These are phyloP conservation scores for Sclerotinia nivalis DNA, from an alignment of 2,329 filamentous ascomycete genomes.

Conservation along the genomic window DNA sequence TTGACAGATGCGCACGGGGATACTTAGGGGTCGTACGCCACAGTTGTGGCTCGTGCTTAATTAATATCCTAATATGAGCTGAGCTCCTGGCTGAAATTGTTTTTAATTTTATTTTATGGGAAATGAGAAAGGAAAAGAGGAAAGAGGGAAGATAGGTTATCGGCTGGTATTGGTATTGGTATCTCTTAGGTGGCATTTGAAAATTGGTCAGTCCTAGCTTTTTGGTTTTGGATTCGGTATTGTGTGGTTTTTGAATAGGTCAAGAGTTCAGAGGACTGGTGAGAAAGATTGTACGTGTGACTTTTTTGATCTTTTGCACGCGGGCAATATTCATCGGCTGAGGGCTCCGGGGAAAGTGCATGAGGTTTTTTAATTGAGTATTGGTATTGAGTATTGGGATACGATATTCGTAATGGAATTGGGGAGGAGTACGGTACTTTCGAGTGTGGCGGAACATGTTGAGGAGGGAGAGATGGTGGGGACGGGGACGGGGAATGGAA, in stretches of 20 bases:
- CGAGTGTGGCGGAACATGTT: slow-evolving; percentile 4
- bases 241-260: too few species aligned
- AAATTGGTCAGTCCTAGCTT: not conserved
- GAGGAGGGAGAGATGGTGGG: not conserved
- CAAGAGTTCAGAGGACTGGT: too few species aligned
- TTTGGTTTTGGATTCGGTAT: not conserved
- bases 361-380: too few species aligned
- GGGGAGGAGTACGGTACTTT: slow-evolving; percentile 13
- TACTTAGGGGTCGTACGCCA: not conserved
- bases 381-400: not conserved
- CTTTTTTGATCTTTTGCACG: not conserved
- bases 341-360: not conserved
- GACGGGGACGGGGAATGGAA: not conserved
- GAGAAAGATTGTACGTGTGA: not conserved
- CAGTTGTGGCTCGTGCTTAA: not conserved
- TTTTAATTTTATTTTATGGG: not conserved
- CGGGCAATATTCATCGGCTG: not conserved
- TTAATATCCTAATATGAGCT: not conserved
- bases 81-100: slow-evolving; percentile 2
- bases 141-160: not conserved
- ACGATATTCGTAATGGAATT: not conserved
- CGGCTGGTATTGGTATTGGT: not conserved
- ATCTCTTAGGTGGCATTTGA: not conserved
- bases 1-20: not conserved
- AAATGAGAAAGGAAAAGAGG: not conserved